These are phyloP conservation scores for Aspergillus transmontanensis DNA, from an alignment of 2,329 filamentous ascomycete species.

Conservation along the genomic window DNA sequence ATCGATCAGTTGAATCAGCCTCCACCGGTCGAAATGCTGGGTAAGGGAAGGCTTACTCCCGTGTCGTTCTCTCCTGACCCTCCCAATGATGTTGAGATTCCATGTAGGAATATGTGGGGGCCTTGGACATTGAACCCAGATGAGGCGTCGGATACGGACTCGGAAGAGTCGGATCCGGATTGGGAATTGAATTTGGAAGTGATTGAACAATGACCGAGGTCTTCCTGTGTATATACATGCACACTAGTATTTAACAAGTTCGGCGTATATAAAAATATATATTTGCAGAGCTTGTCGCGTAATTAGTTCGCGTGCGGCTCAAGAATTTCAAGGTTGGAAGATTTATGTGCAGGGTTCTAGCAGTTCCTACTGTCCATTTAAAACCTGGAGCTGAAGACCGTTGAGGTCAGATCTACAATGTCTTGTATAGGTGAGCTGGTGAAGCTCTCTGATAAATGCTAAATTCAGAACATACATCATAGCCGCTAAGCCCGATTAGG, in stretches of 20 bases:
- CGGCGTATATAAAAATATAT: too few species aligned
- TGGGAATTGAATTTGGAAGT: background rate
- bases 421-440: background rate
- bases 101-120: background rate
- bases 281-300: too few species aligned
- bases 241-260: too few species aligned
- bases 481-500: background rate
- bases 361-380: too few species aligned
- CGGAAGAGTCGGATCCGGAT: background rate
- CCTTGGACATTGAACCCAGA: background rate
- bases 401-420: background rate
- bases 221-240: too few species aligned
- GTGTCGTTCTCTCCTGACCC: background rate
- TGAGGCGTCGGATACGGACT: too few species aligned
- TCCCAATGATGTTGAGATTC: background rate
- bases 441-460: background rate
- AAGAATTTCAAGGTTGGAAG: too few species aligned
- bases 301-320: too few species aligned
- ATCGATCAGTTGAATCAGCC: background rate
- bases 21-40: background rate
- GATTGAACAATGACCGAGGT: too few species aligned
- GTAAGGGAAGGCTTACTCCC: background rate
- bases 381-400: too few species aligned
- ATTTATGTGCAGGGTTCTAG: too few species aligned
- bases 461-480: background rate